Base-by-base conservation (phyloP, 192 early-diverging fungal genomes). In the Jimgerdemannia lactiflua region DNA sequence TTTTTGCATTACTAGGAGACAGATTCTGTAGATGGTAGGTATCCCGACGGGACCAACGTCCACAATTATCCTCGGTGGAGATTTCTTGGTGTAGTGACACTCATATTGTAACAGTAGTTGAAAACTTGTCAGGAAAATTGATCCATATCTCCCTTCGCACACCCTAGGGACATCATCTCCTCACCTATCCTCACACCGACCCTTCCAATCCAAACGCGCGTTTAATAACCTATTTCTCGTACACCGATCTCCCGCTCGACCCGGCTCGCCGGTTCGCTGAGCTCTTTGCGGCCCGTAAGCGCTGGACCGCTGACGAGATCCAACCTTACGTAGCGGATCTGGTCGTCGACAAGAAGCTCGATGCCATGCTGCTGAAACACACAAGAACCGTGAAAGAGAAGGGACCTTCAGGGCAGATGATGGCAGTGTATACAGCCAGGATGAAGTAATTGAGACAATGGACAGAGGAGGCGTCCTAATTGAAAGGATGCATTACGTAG, bases 241-340 rank as follows among this genome's bases (percentile, higher is more conserved):
- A 75, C 11, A 44, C 43, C 1, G 77, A 81, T n/a, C 71, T 88
- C 3, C 80, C 86, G n/a, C 72, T 70, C 11, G 79, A 86, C 39
- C 80, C 85, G 1, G 79, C 83, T 1, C 66, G 72, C 4, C 79
- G 86, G 0, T 88, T 88, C 70, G 74, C 79, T 8, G 73, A 77
- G 0, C 70, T 88, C 0, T 88, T 88, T 43, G 71, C 80, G 10
- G 76, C 80, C 70, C 84, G 86, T 41, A 63, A 43, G 4, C 78
- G 83, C 41, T 88, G 86, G 86, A 74, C 76, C 39, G 77, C 70
- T 3, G 82, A 79, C 11, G 86, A 88, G 20, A 84, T 88, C 20
- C 66, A 75, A 3, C 84, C 84, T 3, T 88, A 81, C 65, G 65
- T 88, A 63, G 65, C 78, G 3, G 84, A 88, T 49, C 44, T 88